These are phyloP conservation scores for Metschnikowia borealis DNA, from an alignment of 805 yeast genomes.

Conservation along the genomic window DNA sequence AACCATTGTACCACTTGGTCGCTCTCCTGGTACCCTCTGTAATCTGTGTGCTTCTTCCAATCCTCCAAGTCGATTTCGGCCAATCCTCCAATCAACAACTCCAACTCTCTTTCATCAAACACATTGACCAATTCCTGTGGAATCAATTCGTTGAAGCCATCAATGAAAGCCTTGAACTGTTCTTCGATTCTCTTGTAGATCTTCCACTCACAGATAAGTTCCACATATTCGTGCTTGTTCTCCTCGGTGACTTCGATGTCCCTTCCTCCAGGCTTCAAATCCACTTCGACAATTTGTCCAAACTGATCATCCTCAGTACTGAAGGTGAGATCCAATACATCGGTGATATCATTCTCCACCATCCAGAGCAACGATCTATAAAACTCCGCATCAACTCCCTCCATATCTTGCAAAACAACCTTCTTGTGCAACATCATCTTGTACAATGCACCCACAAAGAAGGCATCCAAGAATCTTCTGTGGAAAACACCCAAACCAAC, in stretches of 20 bases:
- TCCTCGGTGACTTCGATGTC: constrained; percentile 91
- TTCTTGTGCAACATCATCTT: constrained; percentile 96
- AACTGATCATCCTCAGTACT: constrained; percentile 89
- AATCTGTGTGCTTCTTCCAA: constrained; percentile 99
- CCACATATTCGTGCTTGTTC: constrained; percentile 85
- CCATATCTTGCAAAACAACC: constrained; percentile 95
- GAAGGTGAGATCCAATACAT: constrained; percentile 79
- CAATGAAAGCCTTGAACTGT: constrained; percentile 93
- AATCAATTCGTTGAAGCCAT: constrained; percentile 94
- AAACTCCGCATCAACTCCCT: constrained; percentile 97
- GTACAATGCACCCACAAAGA: constrained; percentile 96
- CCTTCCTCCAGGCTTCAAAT: constrained; percentile 83
- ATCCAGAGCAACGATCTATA: constrained; percentile 95
- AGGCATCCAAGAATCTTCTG: constrained; percentile 94
- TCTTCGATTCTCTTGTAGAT: constrained; percentile 89
- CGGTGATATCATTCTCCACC: constrained; percentile 87
- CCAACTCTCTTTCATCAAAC: constrained; percentile 96
- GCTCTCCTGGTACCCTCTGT: constrained; percentile 93
- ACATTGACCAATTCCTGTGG: constrained; percentile 96
- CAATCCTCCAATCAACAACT: constrained; percentile 94
- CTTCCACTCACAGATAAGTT: constrained; percentile 93
- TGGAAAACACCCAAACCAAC: constrained; percentile 98
- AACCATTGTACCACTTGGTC: constrained; percentile 98
- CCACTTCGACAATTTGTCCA: constrained; percentile 87
- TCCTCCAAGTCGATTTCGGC: constrained; percentile 97